Evolutionary conservation across 2,329 filamentous ascomycete species (phyloP).

Genomic region (Nannizziopsis arthrosporioides): DNA sequence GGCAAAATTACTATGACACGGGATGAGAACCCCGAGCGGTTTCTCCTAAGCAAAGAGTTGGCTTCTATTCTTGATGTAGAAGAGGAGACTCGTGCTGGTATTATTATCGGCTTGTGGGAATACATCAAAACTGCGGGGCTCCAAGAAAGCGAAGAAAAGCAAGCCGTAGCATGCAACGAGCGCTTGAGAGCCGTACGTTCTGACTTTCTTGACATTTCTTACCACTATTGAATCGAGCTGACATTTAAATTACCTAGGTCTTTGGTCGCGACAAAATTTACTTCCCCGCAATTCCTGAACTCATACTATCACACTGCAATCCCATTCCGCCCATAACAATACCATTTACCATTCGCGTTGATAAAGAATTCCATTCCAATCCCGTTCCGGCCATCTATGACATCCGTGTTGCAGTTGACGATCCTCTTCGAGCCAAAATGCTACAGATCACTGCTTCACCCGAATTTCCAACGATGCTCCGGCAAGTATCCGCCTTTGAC

Average conservation of each 20-base stretch:
- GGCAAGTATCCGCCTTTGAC: slow-evolving; percentile 65
- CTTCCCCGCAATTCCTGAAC: slow-evolving; percentile 75
- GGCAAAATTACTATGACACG: slow-evolving; percentile 75
- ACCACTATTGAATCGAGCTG: background rate
- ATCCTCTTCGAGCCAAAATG: slow-evolving; percentile 61
- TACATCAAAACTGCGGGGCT: slow-evolving; percentile 78
- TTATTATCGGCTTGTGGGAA: slow-evolving; percentile 87
- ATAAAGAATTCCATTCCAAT: slow-evolving; percentile 65
- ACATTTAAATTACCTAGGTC: slow-evolving; percentile 41
- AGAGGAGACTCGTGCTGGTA: slow-evolving; percentile 76
- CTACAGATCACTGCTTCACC: slow-evolving; percentile 56
- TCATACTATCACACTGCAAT: slow-evolving; percentile 64
- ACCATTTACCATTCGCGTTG: slow-evolving; percentile 85
- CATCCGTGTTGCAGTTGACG: slow-evolving; percentile 70
- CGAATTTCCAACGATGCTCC: slow-evolving; percentile 58
- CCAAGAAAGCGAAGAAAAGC: slow-evolving; percentile 89
- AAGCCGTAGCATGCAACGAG: slow-evolving; percentile 82
- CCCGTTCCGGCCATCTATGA: slow-evolving; percentile 80
- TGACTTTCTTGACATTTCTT: background rate
- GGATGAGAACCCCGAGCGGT: slow-evolving; percentile 78
- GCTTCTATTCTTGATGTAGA: slow-evolving; percentile 75
- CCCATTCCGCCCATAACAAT: slow-evolving; percentile 72
- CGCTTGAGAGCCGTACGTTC: slow-evolving; percentile 58
- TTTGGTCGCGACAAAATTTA: slow-evolving; percentile 64
- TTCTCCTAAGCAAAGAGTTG: slow-evolving; percentile 63